Conservation (phyloP, 2,329 filamentous ascomycete species). For the Teratosphaeria zuluensis region DNA sequence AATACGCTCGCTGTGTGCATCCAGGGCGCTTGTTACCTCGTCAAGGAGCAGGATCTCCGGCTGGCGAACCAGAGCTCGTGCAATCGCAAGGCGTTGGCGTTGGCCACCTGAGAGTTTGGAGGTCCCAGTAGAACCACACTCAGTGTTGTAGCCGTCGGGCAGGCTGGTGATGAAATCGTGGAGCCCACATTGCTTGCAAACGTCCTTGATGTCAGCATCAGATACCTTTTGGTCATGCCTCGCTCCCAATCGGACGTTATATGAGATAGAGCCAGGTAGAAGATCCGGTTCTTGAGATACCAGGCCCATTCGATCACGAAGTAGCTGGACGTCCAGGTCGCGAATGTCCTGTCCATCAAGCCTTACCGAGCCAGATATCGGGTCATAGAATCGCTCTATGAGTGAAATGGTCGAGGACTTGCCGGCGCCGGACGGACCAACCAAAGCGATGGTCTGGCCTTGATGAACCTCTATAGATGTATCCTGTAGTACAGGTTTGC, state of each 20-base stretch:
- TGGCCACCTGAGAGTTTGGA: conserved; percentile 36
- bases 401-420: conserved; percentile 38
- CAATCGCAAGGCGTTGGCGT: conserved; percentile 37
- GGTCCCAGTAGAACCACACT: conserved; percentile 33
- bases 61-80: conserved; percentile 36
- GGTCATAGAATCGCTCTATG: conserved; percentile 39
- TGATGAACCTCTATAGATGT: conserved; percentile 39
- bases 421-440: conserved; percentile 37
- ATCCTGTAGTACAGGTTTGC: conserved; percentile 33
- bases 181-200: conserved; percentile 34
- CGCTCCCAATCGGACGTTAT: conserved; percentile 35
- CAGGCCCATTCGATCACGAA: conserved; percentile 32
- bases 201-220: conserved; percentile 23
- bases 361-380: conserved; percentile 29
- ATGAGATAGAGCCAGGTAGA: conserved; percentile 34
- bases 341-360: conserved; percentile 35
- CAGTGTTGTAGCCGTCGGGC: conserved; percentile 38
- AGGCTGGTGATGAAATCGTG: conserved; percentile 39
- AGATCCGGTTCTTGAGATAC: conserved; percentile 39
- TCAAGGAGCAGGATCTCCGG: conserved; percentile 38
- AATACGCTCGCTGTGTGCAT: conserved; percentile 35
- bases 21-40: conserved; percentile 38
- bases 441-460: conserved; percentile 44
- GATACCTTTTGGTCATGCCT: conserved; percentile 15
- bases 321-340: conserved; percentile 24